Evolutionary conservation across 768 basidiomycete species (phyloP).

Genomic region (Stropharia rugosoannulata): DNA sequence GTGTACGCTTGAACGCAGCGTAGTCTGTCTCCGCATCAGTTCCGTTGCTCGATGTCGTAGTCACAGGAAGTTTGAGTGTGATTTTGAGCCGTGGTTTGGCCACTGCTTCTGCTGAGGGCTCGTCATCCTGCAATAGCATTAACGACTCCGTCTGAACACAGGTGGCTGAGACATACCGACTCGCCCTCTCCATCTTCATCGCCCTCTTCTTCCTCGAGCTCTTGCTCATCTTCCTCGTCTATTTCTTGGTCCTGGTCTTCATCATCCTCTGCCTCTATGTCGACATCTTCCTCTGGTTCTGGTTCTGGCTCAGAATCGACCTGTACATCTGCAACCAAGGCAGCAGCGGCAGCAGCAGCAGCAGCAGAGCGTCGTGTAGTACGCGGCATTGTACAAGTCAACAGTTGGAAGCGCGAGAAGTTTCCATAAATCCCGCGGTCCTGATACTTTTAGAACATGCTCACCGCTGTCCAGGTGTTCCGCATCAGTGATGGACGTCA

Average conservation of each 20-base stretch:
- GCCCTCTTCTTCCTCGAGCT: constrained; percentile 28
- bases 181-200: constrained; percentile 30
- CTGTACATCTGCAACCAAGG: constrained; percentile 32
- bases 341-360: constrained; percentile 25
- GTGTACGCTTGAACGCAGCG: constrained; percentile 22
- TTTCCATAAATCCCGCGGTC: constrained; percentile 23
- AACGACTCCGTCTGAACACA: background rate
- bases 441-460: constrained; percentile 18
- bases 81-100: constrained; percentile 53
- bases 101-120: constrained; percentile 21
- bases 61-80: constrained; percentile 54
- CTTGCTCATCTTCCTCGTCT: constrained; percentile 34
- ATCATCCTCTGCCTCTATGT: constrained; percentile 26
- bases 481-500: constrained; percentile 1
- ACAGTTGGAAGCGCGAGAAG: constrained; percentile 12
- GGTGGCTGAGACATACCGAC: background rate
- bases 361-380: constrained; percentile 33
- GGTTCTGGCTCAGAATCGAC: constrained; percentile 32
- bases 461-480: constrained; percentile 21
- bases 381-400: constrained; percentile 23
- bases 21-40: constrained; percentile 32
- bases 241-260: constrained; percentile 32
- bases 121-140: constrained; percentile 16
- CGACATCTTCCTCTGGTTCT: constrained; percentile 34
- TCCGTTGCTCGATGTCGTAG: constrained; percentile 28